Evolutionary conservation across 768 basidiomycete species (phyloP), one percentile per base, ranked within the genome.

Genomic region (Mycena maculata): DNA sequence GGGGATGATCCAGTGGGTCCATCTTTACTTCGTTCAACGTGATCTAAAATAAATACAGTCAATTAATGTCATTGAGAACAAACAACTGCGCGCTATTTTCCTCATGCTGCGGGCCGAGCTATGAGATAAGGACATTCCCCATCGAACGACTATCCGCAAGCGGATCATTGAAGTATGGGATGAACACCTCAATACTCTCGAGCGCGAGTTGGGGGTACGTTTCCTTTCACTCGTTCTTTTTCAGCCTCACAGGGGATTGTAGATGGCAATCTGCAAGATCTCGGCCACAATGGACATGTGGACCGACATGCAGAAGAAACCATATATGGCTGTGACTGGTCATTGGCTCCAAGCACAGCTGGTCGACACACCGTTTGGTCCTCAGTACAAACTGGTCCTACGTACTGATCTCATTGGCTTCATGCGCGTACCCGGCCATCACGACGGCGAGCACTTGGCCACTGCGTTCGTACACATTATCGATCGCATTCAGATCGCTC

Each of bases 241-340:
- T 38, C 27, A 15, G 3, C 12, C 44, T 57, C 10, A 61, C 44
- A 28, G 4, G 53, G 27, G 7, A 31, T 33, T 33, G 20, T 63
- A 80, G 80, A 55, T 68, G 45, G 60, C 76, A 12, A 41, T 76
- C 25, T 77, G 79, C 20, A 79, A 77, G 49, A 73, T 83, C 4
- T 82, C 79, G 3, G 53, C 74, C 3, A 82, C 82, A 0, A 78
- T 68, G 31, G 81, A 82, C 65, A 33, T 77, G 16, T 83, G 82
- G 83, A 69, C 76, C 12, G 80, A 84, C 49, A 65, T 69, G 6
- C 79, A 81, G 47, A 69, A 77, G 11, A 30, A 47, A 0, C 75
- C 82, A 13, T 84, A 73, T 68, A 83, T 84, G 80, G 84, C 80
- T 13, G 75, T 83, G 0, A 85, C 82, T 3, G 80, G 76, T 2